phyloP scores from a whole-genome alignment of 192 early-diverging fungal genomes.

The Podochytrium sp. region DNA sequence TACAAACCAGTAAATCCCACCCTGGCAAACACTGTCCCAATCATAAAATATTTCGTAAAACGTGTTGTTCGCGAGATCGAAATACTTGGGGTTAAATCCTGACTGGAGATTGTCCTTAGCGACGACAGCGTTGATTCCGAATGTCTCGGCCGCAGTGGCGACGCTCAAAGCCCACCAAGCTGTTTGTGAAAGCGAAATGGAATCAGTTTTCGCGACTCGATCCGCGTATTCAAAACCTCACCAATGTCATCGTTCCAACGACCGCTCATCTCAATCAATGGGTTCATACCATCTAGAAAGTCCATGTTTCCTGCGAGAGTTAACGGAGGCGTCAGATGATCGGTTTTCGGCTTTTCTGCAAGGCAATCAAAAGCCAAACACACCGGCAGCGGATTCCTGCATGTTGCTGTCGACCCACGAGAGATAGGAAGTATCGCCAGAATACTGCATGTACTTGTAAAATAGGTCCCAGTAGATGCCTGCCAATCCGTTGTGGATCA shows the following conservation, averaged over 20 bases:
- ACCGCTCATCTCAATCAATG: background rate
- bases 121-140: conserved; percentile 47
- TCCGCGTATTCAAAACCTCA: background rate
- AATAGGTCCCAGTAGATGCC: conserved; percentile 18
- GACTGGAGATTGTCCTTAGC: conserved; percentile 11
- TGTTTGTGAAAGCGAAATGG: no score
- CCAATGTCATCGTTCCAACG: conserved; percentile 12
- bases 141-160: conserved; percentile 43
- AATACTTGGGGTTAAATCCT: conserved; percentile 26
- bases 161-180: conserved; percentile 49
- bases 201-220: no score
- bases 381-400: background rate
- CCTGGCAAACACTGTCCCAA: conserved; percentile 31
- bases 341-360: no score
- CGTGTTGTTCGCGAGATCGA: conserved; percentile 34
- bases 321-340: no score
- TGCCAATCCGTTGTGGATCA: no score
- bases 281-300: conserved; percentile 5
- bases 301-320: background rate
- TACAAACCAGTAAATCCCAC: background rate
- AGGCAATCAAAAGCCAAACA: no score
- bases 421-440: conserved; percentile 14
- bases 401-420: background rate
- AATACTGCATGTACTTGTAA: conserved; percentile 18
- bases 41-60: conserved; percentile 38